These are phyloP conservation scores for Debaryomyces coudertii DNA, from an alignment of 1,139 yeast species.

Conservation along the genomic window DNA sequence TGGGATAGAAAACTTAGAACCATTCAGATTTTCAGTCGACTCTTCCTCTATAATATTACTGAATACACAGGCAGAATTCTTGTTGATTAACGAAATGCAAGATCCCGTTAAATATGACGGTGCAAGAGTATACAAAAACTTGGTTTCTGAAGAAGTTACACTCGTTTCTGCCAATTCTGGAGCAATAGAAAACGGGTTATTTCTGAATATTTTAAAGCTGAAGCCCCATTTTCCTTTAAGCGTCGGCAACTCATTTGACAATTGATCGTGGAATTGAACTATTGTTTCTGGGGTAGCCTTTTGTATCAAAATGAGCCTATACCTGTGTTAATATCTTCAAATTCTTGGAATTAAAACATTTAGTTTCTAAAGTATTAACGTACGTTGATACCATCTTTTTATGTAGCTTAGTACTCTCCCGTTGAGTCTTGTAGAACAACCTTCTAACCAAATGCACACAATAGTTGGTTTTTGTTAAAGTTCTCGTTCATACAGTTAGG, in stretches of 20 bases:
- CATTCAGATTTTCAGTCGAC: conserved; percentile 22
- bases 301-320: conserved; percentile 55
- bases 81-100: conserved; percentile 57
- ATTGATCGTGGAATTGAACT: conserved; percentile 65
- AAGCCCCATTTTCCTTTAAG: conserved; percentile 65
- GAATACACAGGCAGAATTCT: conserved; percentile 48
- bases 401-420: neutral
- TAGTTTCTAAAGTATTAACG: conserved; percentile 10
- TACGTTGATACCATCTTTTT: conserved; percentile 21
- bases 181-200: conserved; percentile 57
- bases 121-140: conserved; percentile 58
- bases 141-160: conserved; percentile 40
- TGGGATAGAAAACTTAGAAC: conserved; percentile 34
- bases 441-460: neutral
- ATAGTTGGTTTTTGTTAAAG: neutral
- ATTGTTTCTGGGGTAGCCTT: conserved; percentile 68
- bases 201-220: conserved; percentile 64
- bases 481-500: neutral
- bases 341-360: neutral
- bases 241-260: conserved; percentile 65
- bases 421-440: neutral
- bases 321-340: conserved; percentile 5
- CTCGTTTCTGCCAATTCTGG: conserved; percentile 34
- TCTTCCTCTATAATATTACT: conserved; percentile 44
- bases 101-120: conserved; percentile 57